phyloP scores from a whole-genome alignment of 352 stramenopile genomes.

The Pythium periplocum region DNA sequence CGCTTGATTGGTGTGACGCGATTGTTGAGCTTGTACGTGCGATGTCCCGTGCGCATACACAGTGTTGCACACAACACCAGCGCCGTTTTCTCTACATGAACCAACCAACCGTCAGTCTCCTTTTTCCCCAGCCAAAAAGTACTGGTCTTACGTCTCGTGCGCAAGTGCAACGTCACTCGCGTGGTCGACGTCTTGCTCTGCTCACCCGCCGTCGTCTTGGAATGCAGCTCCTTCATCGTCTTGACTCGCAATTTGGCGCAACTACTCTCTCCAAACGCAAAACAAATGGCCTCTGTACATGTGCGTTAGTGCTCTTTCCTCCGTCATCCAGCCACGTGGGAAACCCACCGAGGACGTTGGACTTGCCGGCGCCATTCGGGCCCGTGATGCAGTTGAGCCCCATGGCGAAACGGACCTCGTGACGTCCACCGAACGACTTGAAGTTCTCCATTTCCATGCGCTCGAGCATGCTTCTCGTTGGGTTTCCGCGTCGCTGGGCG shows the following conservation, averaged over 20 bases:
- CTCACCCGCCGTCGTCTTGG: conserved; percentile 2
- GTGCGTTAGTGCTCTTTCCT: too few relatives aligned
- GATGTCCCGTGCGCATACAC: conserved; percentile 21
- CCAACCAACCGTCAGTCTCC: background rate
- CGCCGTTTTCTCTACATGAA: conserved; percentile 18
- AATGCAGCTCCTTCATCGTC: conserved; percentile 28
- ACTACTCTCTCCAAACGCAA: conserved; percentile 32
- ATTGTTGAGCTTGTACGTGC: conserved; percentile 36
- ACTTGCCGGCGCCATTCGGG: conserved; percentile 37
- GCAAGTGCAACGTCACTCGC: conserved; percentile 22
- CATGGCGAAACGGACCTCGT: conserved; percentile 23
- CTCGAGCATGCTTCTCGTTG: conserved; percentile 22
- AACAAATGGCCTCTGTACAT: conserved; percentile 34
- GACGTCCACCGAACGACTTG: conserved; percentile 32
- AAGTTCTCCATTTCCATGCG: conserved; percentile 38
- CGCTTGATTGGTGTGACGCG: conserved; percentile 27
- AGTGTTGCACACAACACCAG: conserved; percentile 22
- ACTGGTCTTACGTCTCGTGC: conserved; percentile 17
- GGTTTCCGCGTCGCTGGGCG: too few relatives aligned
- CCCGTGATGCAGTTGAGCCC: conserved; percentile 40
- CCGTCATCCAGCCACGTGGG: background rate
- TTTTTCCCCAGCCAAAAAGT: background rate
- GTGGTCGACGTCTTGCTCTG: conserved; percentile 13
- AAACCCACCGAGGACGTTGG: conserved; percentile 31
- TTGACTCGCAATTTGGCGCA: conserved; percentile 24